Evolutionary conservation across 1,284 basidiomycete genomes (phyloP), one percentile per base, ranked within the genome.

Genomic region (Irpex rosettiformis): DNA sequence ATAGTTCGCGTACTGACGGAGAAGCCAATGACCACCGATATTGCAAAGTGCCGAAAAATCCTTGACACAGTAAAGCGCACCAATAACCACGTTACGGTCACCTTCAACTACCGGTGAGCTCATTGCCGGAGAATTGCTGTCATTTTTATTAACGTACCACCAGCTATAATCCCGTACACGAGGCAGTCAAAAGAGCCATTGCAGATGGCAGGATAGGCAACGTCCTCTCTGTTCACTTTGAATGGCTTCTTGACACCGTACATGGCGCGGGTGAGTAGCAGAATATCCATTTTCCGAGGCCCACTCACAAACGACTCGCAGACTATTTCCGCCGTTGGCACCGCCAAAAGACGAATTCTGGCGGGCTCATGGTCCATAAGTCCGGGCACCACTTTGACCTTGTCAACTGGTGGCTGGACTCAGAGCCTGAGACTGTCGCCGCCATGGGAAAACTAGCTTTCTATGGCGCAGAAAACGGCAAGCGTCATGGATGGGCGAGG

Each of bases 271-370:
- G 60, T 53, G 21, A 30, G 60, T 18, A 25, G 10, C 11, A n/a
- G 13, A 3, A 8, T n/a, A 18, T 21, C 2, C 16, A 11, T 4
- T 30, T 24, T 27, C 24, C n/a, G 22, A 2, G 18, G 16, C 10
- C 28, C n/a, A 28, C 48, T 51, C 27, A 51, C 48, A 13, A 1
- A 30, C 40, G 1, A 40, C 22, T 1, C 28, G 4, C 54, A n/a
- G 80, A 83, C 69, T 81, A 81, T 68, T 81, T 81, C 68, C 72
- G 79, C 22, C 72, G 80, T 54, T 83, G 81, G 80, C 80, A 82
- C 62, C 69, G 79, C 43, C 77, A 79, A 66, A 83, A 81, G 69
- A 70, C 73, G 54, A 75, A 77, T 62, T 80, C 77, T 0, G 81
- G 81, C 4, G 80, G 79, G 2, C 68, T 81, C 21, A 79, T 82